These are phyloP conservation scores for Sicyos edulis DNA, from an alignment of 306 rosid genomes.

Conservation along the genomic window DNA sequence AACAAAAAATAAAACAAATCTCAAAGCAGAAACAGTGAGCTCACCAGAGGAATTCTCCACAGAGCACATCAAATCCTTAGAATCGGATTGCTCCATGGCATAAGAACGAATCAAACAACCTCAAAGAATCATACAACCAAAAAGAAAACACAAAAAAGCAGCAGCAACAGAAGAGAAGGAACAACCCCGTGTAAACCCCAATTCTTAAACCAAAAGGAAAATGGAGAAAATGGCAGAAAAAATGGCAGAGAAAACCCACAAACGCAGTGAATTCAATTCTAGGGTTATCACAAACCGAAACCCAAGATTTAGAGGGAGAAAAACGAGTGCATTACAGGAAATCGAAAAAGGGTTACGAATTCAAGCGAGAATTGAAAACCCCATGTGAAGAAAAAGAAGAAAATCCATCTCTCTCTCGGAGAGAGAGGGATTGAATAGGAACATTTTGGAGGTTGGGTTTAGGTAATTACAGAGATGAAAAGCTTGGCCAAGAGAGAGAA, in stretches of 20 bases:
- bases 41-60: conserved; percentile 24
- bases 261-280: neutral
- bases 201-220: neutral
- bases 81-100: conserved; percentile 25
- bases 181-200: neutral
- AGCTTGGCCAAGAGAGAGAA: conserved; percentile 3
- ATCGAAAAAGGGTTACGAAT: neutral
- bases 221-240: neutral
- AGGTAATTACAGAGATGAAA: conserved; percentile 18
- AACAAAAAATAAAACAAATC: neutral
- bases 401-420: conserved; percentile 24
- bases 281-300: conserved; percentile 4
- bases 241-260: conserved; percentile 7
- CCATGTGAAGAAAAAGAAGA: neutral
- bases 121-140: neutral
- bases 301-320: neutral
- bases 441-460: conserved; percentile 19
- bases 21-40: conserved; percentile 12
- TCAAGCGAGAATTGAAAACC: neutral
- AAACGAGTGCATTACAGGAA: neutral
- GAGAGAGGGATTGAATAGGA: conserved; percentile 19
- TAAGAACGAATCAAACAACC: conserved; percentile 9
- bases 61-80: conserved; percentile 12
- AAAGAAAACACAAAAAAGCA: neutral
- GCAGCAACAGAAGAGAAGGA: neutral